Evolutionary conservation across 225 moss, liverwort and hornwort genomes (phyloP).

Genomic region (Straminergon stramineum): DNA sequence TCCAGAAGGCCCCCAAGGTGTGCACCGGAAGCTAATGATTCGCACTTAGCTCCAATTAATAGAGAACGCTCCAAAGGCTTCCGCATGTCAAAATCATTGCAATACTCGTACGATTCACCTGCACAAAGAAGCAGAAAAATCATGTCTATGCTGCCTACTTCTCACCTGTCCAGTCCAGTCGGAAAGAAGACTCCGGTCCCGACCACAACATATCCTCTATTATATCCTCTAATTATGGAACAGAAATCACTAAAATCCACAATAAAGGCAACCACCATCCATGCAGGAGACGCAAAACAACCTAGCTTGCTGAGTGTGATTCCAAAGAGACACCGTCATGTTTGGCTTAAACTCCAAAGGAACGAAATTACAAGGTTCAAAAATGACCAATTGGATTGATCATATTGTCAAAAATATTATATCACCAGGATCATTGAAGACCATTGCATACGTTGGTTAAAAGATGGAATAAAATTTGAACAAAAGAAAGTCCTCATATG

Average conservation of each 20-base stretch:
- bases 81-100: slow-evolving; percentile 55
- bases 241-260: not conserved
- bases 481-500: not conserved
- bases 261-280: not conserved
- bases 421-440: not conserved
- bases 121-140: not conserved
- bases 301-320: not conserved
- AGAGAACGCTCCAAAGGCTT: slow-evolving; percentile 46
- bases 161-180: not conserved
- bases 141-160: not conserved
- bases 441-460: not conserved
- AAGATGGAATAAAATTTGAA: not conserved
- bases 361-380: not conserved
- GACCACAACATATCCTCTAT: not conserved
- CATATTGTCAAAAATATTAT: not conserved
- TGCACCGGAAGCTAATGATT: slow-evolving; percentile 43
- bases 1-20: slow-evolving; percentile 33
- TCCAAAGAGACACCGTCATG: not conserved
- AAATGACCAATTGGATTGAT: not conserved
- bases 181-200: not conserved
- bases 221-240: not conserved
- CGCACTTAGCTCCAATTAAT: slow-evolving; percentile 26
- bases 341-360: not conserved
- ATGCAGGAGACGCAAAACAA: not conserved
- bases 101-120: slow-evolving; percentile 30